Percentiles rank a stretch among this genome's conserved stretches.
These are phyloP conservation scores for Gyrodon lividus DNA, from an alignment of 768 basidiomycete genomes.

Conservation along the genomic window DNA sequence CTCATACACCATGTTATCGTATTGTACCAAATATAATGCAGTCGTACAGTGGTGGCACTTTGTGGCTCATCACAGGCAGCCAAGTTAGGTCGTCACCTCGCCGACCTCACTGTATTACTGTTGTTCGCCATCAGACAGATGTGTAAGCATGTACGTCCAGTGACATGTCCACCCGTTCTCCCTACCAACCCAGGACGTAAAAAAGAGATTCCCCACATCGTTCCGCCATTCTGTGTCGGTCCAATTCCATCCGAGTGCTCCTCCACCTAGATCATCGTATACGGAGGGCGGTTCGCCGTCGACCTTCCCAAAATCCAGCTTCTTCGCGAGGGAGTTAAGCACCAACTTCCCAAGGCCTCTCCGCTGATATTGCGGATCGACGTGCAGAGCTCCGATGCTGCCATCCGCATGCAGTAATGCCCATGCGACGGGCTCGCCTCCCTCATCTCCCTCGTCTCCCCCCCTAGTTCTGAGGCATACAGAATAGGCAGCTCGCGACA, in stretches of 20 bases:
- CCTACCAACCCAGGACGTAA: conserved; percentile 11
- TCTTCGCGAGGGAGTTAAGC: conserved; percentile 11
- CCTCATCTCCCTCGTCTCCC: not conserved
- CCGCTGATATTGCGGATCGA: conserved; percentile 8
- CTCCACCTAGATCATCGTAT: conserved; percentile 18
- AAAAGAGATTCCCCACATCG: conserved; percentile 7
- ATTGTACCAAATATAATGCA: conserved; percentile 5
- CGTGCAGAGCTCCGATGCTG: conserved; percentile 15
- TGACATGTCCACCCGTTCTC: conserved; percentile 4
- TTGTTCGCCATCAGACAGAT: not conserved
- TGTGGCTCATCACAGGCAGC: too few species aligned
- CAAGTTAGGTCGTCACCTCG: too few species aligned
- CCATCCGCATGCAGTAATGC: conserved; percentile 21
- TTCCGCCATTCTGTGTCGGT: conserved; percentile 8
- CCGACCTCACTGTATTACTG: not conserved
- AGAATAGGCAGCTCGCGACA: conserved; percentile 19
- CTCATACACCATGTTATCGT: not conserved
- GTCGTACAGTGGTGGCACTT: too few species aligned
- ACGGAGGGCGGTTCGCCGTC: not conserved
- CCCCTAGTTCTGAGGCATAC: conserved; percentile 19
- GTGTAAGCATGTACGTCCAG: conserved; percentile 16
- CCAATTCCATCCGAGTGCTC: conserved; percentile 26
- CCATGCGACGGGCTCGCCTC: conserved; percentile 7
- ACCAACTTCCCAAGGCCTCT: conserved; percentile 13
- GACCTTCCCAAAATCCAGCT: conserved; percentile 4